Conservation (phyloP, 2,329 filamentous ascomycete species). For the Leptographium galeiforme region DNA sequence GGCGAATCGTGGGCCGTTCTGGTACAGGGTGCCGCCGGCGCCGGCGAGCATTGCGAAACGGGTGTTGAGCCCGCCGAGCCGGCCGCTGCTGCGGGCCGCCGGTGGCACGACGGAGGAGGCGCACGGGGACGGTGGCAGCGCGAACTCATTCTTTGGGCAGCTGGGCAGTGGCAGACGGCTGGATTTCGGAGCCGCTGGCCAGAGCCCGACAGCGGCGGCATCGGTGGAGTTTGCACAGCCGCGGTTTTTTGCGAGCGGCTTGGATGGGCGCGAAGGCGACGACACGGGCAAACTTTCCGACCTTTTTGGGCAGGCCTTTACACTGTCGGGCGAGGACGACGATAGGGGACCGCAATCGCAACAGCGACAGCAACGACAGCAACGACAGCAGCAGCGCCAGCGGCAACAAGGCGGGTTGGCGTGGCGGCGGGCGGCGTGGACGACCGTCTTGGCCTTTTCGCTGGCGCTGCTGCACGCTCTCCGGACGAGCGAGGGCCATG, state of each 20-base stretch:
- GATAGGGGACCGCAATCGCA: no score
- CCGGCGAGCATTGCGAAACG: slow-evolving; percentile 52
- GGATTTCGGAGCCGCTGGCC: no score
- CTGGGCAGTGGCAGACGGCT: no score
- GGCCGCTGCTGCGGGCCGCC: slow-evolving; percentile 32
- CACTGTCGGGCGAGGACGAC: slow-evolving; percentile 18
- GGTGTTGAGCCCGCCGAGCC: slow-evolving; percentile 46
- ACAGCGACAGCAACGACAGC: background rate
- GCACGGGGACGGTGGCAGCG: background rate
- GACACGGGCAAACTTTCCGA: slow-evolving; percentile 30
- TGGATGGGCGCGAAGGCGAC: slow-evolving; percentile 3
- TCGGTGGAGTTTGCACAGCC: slow-evolving; percentile 29
- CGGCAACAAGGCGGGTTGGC: background rate
- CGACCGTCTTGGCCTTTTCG: background rate
- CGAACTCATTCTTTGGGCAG: background rate
- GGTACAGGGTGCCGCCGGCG: slow-evolving; percentile 56
- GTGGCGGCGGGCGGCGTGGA: background rate
- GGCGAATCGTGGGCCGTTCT: slow-evolving; percentile 42
- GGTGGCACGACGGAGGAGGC: background rate
- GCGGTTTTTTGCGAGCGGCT: slow-evolving; percentile 41
- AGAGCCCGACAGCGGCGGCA: background rate
- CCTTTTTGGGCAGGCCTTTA: slow-evolving; percentile 30
- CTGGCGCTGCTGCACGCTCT: background rate
- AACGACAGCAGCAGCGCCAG: background rate
- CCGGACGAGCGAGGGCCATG: background rate